phyloP scores from a whole-genome alignment of 768 basidiomycete species.

The Tylopilus sp. region DNA sequence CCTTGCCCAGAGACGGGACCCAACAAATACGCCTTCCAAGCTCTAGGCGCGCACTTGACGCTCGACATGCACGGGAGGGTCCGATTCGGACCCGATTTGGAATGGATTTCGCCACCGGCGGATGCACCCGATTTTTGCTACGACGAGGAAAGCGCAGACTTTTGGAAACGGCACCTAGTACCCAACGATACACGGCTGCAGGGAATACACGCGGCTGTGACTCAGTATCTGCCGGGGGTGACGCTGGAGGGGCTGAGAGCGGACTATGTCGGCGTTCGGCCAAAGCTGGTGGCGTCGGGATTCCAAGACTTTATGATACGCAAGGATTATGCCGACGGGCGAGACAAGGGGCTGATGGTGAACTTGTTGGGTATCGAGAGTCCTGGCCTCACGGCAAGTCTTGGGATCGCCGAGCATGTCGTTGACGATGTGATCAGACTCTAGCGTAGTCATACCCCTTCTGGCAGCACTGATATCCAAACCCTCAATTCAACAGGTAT shows the following conservation, averaged over 20 bases:
- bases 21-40: conserved; percentile 66
- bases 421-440: conserved; percentile 56
- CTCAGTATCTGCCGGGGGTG: conserved; percentile 67
- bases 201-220: conserved; percentile 72
- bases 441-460: no score
- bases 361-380: conserved; percentile 89
- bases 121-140: conserved; percentile 23
- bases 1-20: conserved; percentile 75
- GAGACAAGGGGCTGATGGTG: conserved; percentile 50
- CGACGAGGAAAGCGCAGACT: conserved; percentile 55
- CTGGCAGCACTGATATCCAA: no score
- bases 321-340: conserved; percentile 52
- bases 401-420: conserved; percentile 85
- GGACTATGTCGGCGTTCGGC: conserved; percentile 84
- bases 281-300: conserved; percentile 80
- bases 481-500: no score
- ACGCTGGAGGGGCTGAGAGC: conserved; percentile 58
- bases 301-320: conserved; percentile 86
- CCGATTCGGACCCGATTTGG: conserved; percentile 89
- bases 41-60: conserved; percentile 90
- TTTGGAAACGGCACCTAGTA: conserved; percentile 68
- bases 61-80: conserved; percentile 82
- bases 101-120: conserved; percentile 68
- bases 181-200: conserved; percentile 58
- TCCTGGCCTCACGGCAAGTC: conserved; percentile 83